Evolutionary conservation across 2,329 filamentous ascomycete species (phyloP), one percentile per base, ranked within the genome.

Genomic region (Xylariaceae sp.): DNA sequence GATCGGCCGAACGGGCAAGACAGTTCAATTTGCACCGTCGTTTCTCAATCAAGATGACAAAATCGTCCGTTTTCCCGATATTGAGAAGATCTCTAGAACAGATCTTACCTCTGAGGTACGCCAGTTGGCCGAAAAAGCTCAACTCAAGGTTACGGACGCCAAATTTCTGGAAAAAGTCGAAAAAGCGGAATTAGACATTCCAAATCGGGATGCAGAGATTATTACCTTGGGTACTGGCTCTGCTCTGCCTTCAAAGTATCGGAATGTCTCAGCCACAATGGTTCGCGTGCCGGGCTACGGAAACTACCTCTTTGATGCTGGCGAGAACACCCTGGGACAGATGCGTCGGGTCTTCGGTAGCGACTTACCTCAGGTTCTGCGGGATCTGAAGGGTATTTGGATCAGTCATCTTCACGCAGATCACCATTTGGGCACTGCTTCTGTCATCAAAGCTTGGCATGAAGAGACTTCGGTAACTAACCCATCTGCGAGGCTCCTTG

Each of bases 401-500:
- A 93, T 98, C 65, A 95, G 88, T 63, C 93, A 98, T 66, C 72
- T 95, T 48, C 93, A 98, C 64, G 93, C 93, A 4, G 93, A 98
- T 66, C 93, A 98, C 65, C 93, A 97, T 59, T 76, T 98, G 16
- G 93, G 93, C 19, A 87, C 82, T 1, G 74, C 79, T n/a, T 78
- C 82, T 4, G 70, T 97, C n/a, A 79, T 97, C 56, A 83, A 79
- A 55, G 87, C 86, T 4, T 95, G 89, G 87, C 81, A 87, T 41
- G 74, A 81, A 33, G 68, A 66, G 48, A 75, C 67, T 31, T 67
- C 56, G 4, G 62, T 55, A 44, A 62, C 47, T 31, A 49, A 48
- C 30, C 59, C 51, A 38, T 54, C 40, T 9, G 64, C 44, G 2
- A 73, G 69, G 34, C 72, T 94, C 8, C 72, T 78, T 37, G 66